Percentiles rank a stretch among this genome's conserved stretches.
Conservation (phyloP, 768 basidiomycete species). For the Suillus hirtellus region DNA sequence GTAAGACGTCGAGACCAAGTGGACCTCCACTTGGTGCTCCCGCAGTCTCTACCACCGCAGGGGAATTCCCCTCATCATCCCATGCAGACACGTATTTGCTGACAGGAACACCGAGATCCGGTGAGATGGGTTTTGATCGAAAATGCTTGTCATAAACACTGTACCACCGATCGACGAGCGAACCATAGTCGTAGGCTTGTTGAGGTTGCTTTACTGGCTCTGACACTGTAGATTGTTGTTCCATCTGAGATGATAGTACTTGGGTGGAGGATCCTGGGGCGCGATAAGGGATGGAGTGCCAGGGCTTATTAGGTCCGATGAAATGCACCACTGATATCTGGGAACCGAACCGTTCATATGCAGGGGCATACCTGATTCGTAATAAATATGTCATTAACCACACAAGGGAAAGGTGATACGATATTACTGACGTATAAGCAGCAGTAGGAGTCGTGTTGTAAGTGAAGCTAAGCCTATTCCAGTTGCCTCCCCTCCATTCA, state of each 20-base stretch:
- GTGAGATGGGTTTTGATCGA: slow-evolving; percentile 53
- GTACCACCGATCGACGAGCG: slow-evolving; percentile 90
- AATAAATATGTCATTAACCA: slow-evolving; percentile 29
- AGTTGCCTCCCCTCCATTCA: slow-evolving; percentile 85
- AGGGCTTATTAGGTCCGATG: slow-evolving; percentile 96
- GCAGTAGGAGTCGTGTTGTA: slow-evolving; percentile 99
- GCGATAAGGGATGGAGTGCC: slow-evolving; percentile 74
- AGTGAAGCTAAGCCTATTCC: slow-evolving; percentile 94
- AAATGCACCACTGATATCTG: slow-evolving; percentile 89
- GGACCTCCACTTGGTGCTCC: slow-evolving; percentile 20
- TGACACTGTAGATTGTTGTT: slow-evolving; percentile 23
- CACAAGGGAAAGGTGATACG: slow-evolving; percentile 19
- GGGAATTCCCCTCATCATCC: slow-evolving; percentile 45
- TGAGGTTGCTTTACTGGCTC: slow-evolving; percentile 26
- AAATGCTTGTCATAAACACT: slow-evolving; percentile 87
- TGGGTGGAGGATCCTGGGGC: slow-evolving; percentile 49
- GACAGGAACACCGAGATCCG: slow-evolving; percentile 56
- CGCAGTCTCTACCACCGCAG: neutral
- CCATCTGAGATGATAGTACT: slow-evolving; percentile 30
- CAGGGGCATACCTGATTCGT: slow-evolving; percentile 82
- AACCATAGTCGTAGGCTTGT: slow-evolving; percentile 71
- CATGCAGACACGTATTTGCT: slow-evolving; percentile 74
- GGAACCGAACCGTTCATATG: slow-evolving; percentile 90
- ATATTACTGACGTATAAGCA: slow-evolving; percentile 81
- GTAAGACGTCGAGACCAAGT: slow-evolving; percentile 44